A percentile compares a stretch with the other conserved stretches of the same genome.
Evolutionary conservation across 805 yeast genomes (phyloP).

Genomic region (Saccharomyces cerevisiae): DNA sequence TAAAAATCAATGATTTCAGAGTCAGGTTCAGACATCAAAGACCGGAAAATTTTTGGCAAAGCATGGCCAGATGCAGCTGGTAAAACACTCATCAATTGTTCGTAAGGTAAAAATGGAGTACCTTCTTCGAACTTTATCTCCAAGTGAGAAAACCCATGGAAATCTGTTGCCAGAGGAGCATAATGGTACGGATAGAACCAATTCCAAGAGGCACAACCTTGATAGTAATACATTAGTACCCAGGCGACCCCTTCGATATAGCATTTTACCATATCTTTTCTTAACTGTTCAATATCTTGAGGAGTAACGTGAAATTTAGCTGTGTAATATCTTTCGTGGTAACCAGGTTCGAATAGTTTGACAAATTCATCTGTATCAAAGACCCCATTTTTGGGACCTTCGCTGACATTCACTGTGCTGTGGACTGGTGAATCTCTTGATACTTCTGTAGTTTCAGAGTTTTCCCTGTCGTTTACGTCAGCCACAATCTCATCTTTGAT

Average conservation of each 20-base stretch:
- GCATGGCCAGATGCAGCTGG: conserved; percentile 91
- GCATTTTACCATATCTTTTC: conserved; percentile 53
- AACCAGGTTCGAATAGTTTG: conserved; percentile 81
- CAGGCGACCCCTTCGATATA: conserved; percentile 96
- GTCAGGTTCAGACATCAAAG: conserved; percentile 67
- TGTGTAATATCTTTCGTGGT: conserved; percentile 69
- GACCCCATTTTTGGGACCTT: conserved; percentile 27
- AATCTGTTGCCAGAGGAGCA: conserved; percentile 95
- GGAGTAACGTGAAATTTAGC: conserved; percentile 57
- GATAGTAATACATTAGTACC: conserved; percentile 89
- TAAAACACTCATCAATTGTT: conserved; percentile 87
- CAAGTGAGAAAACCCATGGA: conserved; percentile 43
- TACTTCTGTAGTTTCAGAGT: conserved; percentile 12
- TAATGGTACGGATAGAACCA: conserved; percentile 97
- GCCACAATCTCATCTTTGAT: conserved; percentile 20
- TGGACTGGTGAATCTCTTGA: neutral
- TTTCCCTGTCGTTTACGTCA: conserved; percentile 12
- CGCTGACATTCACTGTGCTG: conserved; percentile 20
- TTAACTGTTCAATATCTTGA: conserved; percentile 45
- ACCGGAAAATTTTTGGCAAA: conserved; percentile 71
- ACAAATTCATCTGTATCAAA: conserved; percentile 46
- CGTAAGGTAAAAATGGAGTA: conserved; percentile 80
- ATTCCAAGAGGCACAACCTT: conserved; percentile 97
- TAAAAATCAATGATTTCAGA: conserved; percentile 87
- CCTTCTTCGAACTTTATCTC: conserved; percentile 57